Evolutionary conservation across 1,139 yeast genomes (phyloP).

Genomic region (Geotrichum carabidarum): DNA sequence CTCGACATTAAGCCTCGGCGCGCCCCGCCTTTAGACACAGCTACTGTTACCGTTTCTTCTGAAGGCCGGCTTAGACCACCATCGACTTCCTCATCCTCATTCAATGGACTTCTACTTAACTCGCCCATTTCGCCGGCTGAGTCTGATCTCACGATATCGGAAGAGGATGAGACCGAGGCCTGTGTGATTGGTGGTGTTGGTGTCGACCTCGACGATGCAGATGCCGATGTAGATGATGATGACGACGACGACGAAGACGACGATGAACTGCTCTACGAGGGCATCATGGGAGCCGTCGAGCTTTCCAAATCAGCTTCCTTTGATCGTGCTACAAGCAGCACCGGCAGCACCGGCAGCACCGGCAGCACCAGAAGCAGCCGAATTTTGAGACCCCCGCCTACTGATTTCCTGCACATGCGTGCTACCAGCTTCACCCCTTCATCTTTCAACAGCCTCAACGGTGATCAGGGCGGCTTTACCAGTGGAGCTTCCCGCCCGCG

Average conservation of each 20-base stretch:
- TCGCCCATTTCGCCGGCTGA: conserved; percentile 9
- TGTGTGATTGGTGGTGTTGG: background rate
- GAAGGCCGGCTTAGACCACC: background rate
- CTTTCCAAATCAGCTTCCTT: background rate
- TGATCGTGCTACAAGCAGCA: background rate
- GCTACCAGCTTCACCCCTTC: conserved; percentile 3
- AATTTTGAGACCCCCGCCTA: background rate
- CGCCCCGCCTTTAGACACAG: background rate
- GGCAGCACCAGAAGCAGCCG: background rate
- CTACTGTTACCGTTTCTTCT: background rate
- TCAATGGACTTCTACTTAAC: background rate
- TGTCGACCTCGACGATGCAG: conserved; percentile 2
- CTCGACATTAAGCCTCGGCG: background rate
- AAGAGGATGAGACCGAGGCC: conserved; percentile 3
- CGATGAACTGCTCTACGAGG: conserved; percentile 1
- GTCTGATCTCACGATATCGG: conserved; percentile 12
- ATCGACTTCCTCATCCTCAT: background rate
- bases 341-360: background rate
- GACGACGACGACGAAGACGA: conserved; percentile 1
- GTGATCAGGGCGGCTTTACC: background rate
- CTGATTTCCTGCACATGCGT: conserved; percentile 3
- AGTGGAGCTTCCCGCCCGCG: background rate
- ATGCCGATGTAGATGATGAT: conserved; percentile 1
- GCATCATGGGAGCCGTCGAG: background rate
- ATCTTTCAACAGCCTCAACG: background rate